Evolutionary conservation across 352 stramenopile genomes (phyloP), one percentile per base, ranked within the genome.

Genomic region (Globisporangium emineosum): DNA sequence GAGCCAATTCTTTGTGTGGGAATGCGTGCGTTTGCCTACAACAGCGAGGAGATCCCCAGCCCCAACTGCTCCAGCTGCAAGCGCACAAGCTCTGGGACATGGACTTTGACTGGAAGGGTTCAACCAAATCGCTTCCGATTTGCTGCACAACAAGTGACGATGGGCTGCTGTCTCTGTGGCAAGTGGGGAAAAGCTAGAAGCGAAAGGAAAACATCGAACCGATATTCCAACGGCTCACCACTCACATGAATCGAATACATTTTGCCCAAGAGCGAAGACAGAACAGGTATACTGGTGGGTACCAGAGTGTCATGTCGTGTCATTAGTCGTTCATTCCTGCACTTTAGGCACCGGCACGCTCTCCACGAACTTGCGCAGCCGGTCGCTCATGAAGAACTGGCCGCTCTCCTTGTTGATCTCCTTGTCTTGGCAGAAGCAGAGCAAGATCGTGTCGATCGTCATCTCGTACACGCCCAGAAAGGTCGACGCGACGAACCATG

Each of bases 381-480:
- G 72, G 29, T 91, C 79, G 49, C 78, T 90, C 87, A 92, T 94
- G 59, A 89, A 92, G 69, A 79, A 94, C 54, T 90, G 69, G 0
- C 80, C 82, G 5, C 68, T 78, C 0, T 75, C 74, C 23, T 89
- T 87, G 70, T 96, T 96, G 19, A 80, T 51, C 59, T 91, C 71
- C 42, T 78, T 74, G 72, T 99, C 96, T 47, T 97, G 93, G 64
- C 98, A 96, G 72, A 98, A 99, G 71, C 94, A 98, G 58, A 98
- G 76, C 43, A 99, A 71, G 35, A 99, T 97, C 7, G 93, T 98
- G 45, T 94, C 87, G 64, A 99, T 98, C 27, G 80, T 76, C 85
- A 98, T 98, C 60, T 97, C 91, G 71, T 98, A 99, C 8, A 98
- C 89, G 27, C 86, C 81, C 54, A 98, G 84, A 63, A 99, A 98